These are phyloP conservation scores for Galerina marginata DNA, from an alignment of 768 basidiomycete species.

Conservation along the genomic window DNA sequence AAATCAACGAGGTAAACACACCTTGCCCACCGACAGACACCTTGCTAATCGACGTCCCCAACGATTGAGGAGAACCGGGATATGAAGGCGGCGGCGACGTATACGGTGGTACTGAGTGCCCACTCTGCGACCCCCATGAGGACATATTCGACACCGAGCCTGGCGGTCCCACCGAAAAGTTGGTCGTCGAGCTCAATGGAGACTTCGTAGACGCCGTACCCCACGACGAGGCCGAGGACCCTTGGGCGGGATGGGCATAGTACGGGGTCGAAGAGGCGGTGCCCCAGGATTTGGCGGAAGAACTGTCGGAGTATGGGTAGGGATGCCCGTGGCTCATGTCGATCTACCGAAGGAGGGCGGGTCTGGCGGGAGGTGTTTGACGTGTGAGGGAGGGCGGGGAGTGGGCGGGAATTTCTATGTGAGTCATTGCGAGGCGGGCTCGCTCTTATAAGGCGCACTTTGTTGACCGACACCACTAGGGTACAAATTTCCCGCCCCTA, in stretches of 20 bases:
- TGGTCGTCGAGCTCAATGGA: background rate
- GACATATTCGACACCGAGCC: background rate
- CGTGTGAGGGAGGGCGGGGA: background rate
- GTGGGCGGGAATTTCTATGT: constrained; percentile 4
- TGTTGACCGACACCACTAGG: constrained; percentile 4
- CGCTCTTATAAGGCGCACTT: constrained; percentile 10
- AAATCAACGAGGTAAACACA: constrained; percentile 2
- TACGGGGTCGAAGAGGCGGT: background rate
- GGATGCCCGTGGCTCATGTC: background rate
- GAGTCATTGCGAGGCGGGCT: constrained; percentile 8
- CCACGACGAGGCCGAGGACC: background rate
- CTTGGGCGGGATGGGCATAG: background rate
- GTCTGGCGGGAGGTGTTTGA: background rate
- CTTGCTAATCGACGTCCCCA: constrained; percentile 4
- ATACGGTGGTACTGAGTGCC: background rate
- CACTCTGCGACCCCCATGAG: constrained; percentile 10
- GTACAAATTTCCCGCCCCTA: background rate
- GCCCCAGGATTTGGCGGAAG: constrained; percentile 1
- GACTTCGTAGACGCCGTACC: constrained; percentile 1
- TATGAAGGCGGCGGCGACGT: background rate
- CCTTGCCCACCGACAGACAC: constrained; percentile 5
- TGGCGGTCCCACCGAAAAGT: background rate
- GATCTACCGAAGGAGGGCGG: background rate
- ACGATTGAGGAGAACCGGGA: constrained; percentile 4
- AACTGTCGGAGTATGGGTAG: background rate